A percentile compares a stretch with the other conserved stretches of the same genome.
These are phyloP conservation scores for Linanthus parryae DNA, from an alignment of 148 eudicot species.

Conservation along the genomic window DNA sequence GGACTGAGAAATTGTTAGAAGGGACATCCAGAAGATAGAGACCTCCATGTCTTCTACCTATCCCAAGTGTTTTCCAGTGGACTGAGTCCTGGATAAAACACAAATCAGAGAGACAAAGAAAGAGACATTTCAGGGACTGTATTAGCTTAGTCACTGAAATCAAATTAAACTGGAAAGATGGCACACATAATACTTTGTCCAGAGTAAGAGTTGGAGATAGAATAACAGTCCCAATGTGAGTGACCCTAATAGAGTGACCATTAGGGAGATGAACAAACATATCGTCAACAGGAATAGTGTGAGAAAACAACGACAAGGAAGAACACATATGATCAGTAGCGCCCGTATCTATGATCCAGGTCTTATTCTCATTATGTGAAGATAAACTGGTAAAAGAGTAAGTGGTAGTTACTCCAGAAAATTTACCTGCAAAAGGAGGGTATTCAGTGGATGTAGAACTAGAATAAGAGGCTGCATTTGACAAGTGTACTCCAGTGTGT, in stretches of 20 bases:
- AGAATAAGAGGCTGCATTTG: no score
- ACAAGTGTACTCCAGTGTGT: no score
- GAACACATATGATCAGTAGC: constrained; percentile 3
- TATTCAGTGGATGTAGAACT: no score
- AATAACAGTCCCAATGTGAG: constrained; percentile 3
- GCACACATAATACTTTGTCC: neutral
- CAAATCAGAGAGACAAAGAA: no score
- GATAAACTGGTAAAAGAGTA: no score
- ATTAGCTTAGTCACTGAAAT: no score
- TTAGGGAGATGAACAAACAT: neutral
- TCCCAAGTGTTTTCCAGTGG: no score
- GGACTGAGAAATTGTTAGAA: no score
- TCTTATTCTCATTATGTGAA: neutral
- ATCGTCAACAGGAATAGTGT: neutral
- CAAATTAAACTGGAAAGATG: neutral
- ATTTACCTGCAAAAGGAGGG: neutral
- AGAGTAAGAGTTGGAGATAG: constrained; percentile 6
- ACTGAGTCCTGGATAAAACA: no score
- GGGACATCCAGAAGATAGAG: no score
- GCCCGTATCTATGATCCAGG: constrained; percentile 5
- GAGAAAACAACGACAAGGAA: neutral
- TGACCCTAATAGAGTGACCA: neutral
- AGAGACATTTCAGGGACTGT: no score
- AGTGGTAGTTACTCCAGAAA: neutral
- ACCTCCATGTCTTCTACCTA: no score